Base-by-base conservation (phyloP, 2,329 filamentous ascomycete species). In the Aspergillus vadensis region DNA sequence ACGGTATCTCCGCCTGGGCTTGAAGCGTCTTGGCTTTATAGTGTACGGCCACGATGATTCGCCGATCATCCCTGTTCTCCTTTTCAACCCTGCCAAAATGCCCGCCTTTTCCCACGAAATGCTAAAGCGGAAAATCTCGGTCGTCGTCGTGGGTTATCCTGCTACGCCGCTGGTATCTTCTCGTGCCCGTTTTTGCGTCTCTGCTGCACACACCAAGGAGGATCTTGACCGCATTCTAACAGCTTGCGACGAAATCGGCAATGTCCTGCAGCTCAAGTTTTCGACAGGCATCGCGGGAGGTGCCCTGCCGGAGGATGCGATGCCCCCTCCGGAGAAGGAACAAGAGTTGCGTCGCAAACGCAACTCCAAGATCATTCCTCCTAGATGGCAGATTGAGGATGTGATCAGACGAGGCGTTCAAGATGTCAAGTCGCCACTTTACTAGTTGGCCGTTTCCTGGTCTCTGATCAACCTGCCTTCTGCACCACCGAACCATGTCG, bases 51-150 rank as follows among this genome's bases (percentile, higher is more conserved):
- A 98, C 76, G 95, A 99, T 73, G 95, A 99, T 79, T 97, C 93
- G 5, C 95, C 95, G 59, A 98, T 99, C 69, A 92, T 99, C 69
- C 95, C 95, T 57, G 78, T 99, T 67, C 86, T 97, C 72, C 87
- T 99, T 27, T 99, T 97, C 83, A 92, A 98, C 79, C 95, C 95
- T n/a, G 95, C 91, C 70, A 99, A 99, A 81, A 97, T 99, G 84
- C 91, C 94, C 4, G 94, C 95, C 61, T 99, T 99, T 79, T 97
- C 92, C 53, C 95, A 97, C 75, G 95, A 98, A 77, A 98, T 99
- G 95, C 86, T 98, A 62, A 91, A 91, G 80, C 91, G 95, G 73
- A 98, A 97, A 79, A 98, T 99, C 69, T 95, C 94, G 0, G 91
- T 98, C 55, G 95, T 99, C 41, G 91, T 99, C 49, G 95, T 99